Evolutionary conservation across 2,329 filamentous ascomycete species (phyloP), one percentile per base, ranked within the genome.

Genomic region (Sclerotinia sclerotiorum): DNA sequence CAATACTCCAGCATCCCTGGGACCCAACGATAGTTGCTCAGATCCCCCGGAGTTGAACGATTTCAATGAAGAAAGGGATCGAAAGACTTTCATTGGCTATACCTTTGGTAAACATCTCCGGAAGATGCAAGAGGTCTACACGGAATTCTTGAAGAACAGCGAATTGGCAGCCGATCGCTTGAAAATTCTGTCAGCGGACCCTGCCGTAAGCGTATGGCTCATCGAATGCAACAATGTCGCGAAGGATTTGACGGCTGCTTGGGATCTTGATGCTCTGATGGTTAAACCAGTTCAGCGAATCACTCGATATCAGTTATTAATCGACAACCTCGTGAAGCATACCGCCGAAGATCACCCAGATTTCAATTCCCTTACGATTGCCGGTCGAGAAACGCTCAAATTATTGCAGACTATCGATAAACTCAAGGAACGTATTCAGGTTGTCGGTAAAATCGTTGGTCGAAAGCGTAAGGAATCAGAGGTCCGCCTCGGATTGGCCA

Each of bases 211-310:
- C 83, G 90, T 97, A 63, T 99, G 95, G 95, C 84, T 98, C 61
- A 90, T 90, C 69, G 94, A 97, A 79, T 99, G 95, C 79, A 93
- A 95, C 76, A 89, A 93, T 74, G 94, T 94, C 76, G 94, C 94
- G 17, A 91, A 93, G 74, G 95, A 97, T 77, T 85, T 99, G 71
- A 99, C 95, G 0, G 88, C 89, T 35, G 94, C 95, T 0, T 99
- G 95, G 95, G 92, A 97, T 78, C 80, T 99, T 70, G 94, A 97
- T 78, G 97, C 95, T 0, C 83, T 99, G n/a, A 85, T 99, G 27
- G 94, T 99, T 77, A 99, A 99, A 79, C 95, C 95, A 1, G 94
- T 97, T 78, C 95, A 99, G 80, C 88, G 95, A 60, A 90, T 98
- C 71, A 89, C 94, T 46, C 97, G 97, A 76, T 99, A 98, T 76